Conservation (phyloP, 2,329 filamentous ascomycete genomes). For the Penicillium griseofulvum region DNA sequence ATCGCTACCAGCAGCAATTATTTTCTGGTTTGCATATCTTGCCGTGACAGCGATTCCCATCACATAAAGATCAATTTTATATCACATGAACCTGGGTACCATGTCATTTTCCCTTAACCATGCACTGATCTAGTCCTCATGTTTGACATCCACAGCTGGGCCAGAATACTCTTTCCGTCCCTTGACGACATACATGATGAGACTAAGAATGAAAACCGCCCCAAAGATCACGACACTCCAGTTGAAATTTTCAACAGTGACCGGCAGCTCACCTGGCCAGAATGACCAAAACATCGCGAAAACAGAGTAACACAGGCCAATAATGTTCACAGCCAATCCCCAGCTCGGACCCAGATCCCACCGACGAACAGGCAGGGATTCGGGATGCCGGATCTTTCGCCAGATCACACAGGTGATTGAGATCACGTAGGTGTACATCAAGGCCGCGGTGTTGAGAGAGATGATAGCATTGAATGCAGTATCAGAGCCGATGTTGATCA, state of each 20-base stretch:
- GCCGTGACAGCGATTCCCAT: too few relatives aligned
- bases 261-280: conserved; percentile 43
- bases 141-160: conserved; percentile 21
- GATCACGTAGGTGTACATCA: conserved; percentile 52
- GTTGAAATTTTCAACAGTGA: conserved; percentile 48
- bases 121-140: neutral
- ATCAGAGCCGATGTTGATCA: conserved; percentile 53
- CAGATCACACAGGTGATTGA: conserved; percentile 48
- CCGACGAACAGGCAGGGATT: conserved; percentile 39
- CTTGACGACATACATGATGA: conserved; percentile 39
- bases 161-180: conserved; percentile 33
- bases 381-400: conserved; percentile 37
- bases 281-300: conserved; percentile 49
- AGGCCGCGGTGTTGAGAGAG: conserved; percentile 48
- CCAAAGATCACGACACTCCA: conserved; percentile 50
- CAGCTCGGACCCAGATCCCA: conserved; percentile 43
- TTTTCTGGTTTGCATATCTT: too few relatives aligned
- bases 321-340: conserved; percentile 47
- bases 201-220: conserved; percentile 40
- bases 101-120: neutral
- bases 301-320: conserved; percentile 44
- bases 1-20: too few relatives aligned
- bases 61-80: too few relatives aligned
- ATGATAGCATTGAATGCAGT: conserved; percentile 54
- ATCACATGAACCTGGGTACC: too few relatives aligned